Evolutionary conservation across 352 stramenopile species (phyloP), one percentile per base, ranked within the genome.

Genomic region (Pythium brachiatum): DNA sequence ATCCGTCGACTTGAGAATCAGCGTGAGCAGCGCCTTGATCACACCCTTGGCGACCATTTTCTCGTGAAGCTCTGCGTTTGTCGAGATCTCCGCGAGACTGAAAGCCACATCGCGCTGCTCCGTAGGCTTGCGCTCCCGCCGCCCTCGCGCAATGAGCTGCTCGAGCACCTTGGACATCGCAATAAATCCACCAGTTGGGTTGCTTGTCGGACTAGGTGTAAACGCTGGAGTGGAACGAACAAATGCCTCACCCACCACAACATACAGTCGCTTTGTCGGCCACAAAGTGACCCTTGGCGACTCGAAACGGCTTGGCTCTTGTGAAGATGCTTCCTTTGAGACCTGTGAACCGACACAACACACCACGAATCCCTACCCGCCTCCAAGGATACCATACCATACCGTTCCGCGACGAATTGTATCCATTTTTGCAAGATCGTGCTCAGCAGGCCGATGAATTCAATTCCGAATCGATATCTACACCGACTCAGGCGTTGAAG

Each of bases 91-190:
- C 7, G 94, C 95, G 7, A 99, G 76, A 34, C 94, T 97, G 67
- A 98, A 99, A 15, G 93, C 89, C 7, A 99, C 95, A 70, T 98
- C 92, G 21, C 95, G 96, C 74, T 98, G 94, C 64, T 99, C 96
- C 0, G 88, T 89, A n/a, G 93, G 91, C 69, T 97, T 96, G 43
- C 88, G 79, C 55, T 98, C 95, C 9, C 95, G 90, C n/a, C 96
- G 78, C 3, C 95, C 96, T n/a, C 97, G 89, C 21, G 96, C 96
- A 54, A 99, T 97, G 26, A 99, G 76, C 63, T 97, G 90, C 77
- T 99, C 96, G 6, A 99, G 76, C 29, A 98, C 92, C 76, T 98
- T 98, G 21, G 94, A 93, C 84, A 91, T 91, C 23, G 7, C 15
- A 20, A 29, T 47, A n/a, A 3, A 47, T 46, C n/a, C 8, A 8